Evolutionary conservation across 352 stramenopile species (phyloP).

Genomic region (Peronospora belbahrii): DNA sequence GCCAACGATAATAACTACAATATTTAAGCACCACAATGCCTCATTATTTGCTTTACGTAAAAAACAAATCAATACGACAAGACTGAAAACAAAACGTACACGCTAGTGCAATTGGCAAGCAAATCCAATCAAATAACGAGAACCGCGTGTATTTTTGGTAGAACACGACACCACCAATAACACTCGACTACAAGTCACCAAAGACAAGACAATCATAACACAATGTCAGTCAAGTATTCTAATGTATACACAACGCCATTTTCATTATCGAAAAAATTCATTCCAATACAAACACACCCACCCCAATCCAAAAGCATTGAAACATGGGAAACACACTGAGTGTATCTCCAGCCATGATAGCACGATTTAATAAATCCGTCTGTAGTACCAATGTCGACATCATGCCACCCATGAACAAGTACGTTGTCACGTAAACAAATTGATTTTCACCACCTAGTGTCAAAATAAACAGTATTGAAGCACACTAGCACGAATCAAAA

Average conservation of each 20-base stretch:
- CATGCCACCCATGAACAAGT: conserved; percentile 78
- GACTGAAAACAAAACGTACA: conserved; percentile 37
- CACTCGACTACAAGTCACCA: conserved; percentile 63
- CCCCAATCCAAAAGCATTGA: conserved; percentile 85
- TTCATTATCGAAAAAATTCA: too few relatives aligned
- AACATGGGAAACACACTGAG: conserved; percentile 85
- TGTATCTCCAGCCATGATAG: conserved; percentile 80
- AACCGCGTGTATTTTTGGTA: conserved; percentile 82
- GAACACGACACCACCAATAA: conserved; percentile 77
- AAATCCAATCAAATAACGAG: conserved; percentile 74
- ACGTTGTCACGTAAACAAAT: conserved; percentile 81
- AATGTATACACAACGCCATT: too few relatives aligned
- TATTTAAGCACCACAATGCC: background rate
- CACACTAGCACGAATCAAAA: too few relatives aligned
- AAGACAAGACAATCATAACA: conserved; percentile 3
- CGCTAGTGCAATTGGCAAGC: conserved; percentile 58
- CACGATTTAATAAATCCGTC: conserved; percentile 75
- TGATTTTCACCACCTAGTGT: conserved; percentile 77
- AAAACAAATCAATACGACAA: background rate
- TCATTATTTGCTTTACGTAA: background rate
- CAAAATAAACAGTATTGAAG: conserved; percentile 71
- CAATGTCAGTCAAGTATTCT: conserved; percentile 9
- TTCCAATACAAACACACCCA: too few relatives aligned
- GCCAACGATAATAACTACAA: conserved; percentile 73
- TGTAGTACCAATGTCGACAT: conserved; percentile 76